Evolutionary conservation across 148 eudicot genomes (phyloP).

Genomic region (Rhododendron vialii): DNA sequence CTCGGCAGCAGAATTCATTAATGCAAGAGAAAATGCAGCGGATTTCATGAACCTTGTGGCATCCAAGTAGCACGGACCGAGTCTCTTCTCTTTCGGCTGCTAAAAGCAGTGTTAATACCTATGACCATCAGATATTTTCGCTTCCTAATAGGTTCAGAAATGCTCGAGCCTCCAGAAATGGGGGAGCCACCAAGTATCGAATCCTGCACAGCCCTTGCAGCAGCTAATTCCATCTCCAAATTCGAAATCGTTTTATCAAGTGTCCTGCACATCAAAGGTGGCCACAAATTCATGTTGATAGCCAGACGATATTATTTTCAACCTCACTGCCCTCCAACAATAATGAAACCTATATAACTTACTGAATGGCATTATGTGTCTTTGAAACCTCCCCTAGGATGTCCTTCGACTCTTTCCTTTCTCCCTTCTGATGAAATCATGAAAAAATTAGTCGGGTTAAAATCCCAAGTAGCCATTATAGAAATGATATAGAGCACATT

Average conservation of each 20-base stretch:
- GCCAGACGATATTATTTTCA: neutral
- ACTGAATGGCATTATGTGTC: slow-evolving; percentile 60
- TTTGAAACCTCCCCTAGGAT: slow-evolving; percentile 48
- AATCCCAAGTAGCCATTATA: neutral
- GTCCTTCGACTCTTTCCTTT: slow-evolving; percentile 31
- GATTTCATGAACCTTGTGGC: slow-evolving; percentile 66
- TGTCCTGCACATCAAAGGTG: slow-evolving; percentile 36
- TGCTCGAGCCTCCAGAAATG: slow-evolving; percentile 31
- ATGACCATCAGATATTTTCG: slow-evolving; percentile 82
- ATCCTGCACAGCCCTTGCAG: slow-evolving; percentile 87
- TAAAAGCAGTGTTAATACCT: slow-evolving; percentile 89
- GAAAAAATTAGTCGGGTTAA: neutral
- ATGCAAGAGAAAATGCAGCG: neutral
- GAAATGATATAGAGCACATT: neutral
- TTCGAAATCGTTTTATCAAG: slow-evolving; percentile 81
- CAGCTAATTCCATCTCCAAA: slow-evolving; percentile 92
- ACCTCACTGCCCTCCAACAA: slow-evolving; percentile 1
- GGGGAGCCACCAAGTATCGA: slow-evolving; percentile 71
- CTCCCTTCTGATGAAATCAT: slow-evolving; percentile 29
- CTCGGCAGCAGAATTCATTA: neutral
- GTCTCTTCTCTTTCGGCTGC: slow-evolving; percentile 89
- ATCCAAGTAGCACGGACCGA: slow-evolving; percentile 96
- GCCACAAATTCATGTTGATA: neutral
- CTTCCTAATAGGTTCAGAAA: slow-evolving; percentile 38
- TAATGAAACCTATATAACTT: slow-evolving; percentile 18